Conservation (phyloP, 306 rosid species). For the Spatholobus suberectus region DNA sequence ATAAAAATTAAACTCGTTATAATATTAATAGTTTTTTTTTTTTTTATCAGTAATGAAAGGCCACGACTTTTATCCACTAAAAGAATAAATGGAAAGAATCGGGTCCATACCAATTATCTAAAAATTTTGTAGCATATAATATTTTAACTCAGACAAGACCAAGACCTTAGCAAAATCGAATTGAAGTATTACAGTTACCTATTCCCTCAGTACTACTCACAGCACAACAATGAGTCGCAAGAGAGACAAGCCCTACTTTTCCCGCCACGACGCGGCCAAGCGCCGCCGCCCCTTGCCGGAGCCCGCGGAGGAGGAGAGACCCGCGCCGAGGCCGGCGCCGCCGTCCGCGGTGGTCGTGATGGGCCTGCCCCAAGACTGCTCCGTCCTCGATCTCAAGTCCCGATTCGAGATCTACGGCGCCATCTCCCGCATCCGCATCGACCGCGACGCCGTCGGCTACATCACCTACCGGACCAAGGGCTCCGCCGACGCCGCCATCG, state of each 20-base stretch:
- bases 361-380: slow-evolving; percentile 79
- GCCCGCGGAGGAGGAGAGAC: slow-evolving; percentile 46
- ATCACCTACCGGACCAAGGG: slow-evolving; percentile 70
- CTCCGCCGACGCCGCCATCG: slow-evolving; percentile 76
- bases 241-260: slow-evolving; percentile 67
- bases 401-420: slow-evolving; percentile 95
- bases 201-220: neutral
- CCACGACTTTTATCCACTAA: too few species aligned
- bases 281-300: slow-evolving; percentile 61
- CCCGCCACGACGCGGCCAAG: slow-evolving; percentile 55
- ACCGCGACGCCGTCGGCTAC: slow-evolving; percentile 77
- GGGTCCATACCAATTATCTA: neutral
- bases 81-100: neutral
- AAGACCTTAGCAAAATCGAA: too few species aligned
- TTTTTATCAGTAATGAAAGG: too few species aligned
- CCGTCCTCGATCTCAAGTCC: slow-evolving; percentile 89
- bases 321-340: slow-evolving; percentile 62
- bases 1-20: too few species aligned
- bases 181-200: neutral
- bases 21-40: too few species aligned
- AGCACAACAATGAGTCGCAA: slow-evolving; percentile 68
- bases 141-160: too few species aligned
- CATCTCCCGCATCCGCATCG: slow-evolving; percentile 91
- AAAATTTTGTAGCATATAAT: too few species aligned
- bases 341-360: slow-evolving; percentile 76